Percentiles rank a stretch among this genome's conserved stretches.
phyloP scores from a whole-genome alignment of 805 yeast genomes.

The Komagataella pseudopastoris region DNA sequence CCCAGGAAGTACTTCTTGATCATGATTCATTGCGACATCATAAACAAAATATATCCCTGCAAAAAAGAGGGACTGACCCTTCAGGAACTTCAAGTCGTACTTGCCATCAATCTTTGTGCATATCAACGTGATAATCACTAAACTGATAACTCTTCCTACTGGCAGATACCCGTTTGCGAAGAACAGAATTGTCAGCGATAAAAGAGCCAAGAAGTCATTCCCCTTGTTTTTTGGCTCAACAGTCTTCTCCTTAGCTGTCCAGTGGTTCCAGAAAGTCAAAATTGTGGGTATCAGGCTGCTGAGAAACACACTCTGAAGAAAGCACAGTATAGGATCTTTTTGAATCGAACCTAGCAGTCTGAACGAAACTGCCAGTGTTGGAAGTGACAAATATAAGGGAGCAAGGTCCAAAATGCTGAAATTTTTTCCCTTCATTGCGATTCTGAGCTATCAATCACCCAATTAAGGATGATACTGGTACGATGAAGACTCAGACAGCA shows the following conservation, averaged over 20 bases:
- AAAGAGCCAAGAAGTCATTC: not conserved
- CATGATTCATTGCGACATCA: not conserved
- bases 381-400: conserved; percentile 19
- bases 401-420: conserved; percentile 12
- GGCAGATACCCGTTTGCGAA: conserved; percentile 11
- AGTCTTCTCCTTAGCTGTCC: not conserved
- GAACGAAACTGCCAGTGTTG: conserved; percentile 10
- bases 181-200: conserved; percentile 9
- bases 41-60: not conserved
- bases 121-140: conserved; percentile 11
- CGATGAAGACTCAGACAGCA: not conserved
- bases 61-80: conserved; percentile 3
- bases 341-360: not conserved
- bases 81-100: conserved; percentile 6
- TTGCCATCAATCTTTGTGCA: conserved; percentile 3
- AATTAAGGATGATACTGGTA: conserved; percentile 1
- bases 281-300: not conserved
- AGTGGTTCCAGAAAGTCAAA: not conserved
- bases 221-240: not conserved
- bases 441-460: not conserved
- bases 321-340: not conserved
- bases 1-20: conserved; percentile 2
- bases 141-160: conserved; percentile 13
- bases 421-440: not conserved
- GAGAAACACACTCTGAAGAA: not conserved